A percentile compares a stretch with the other conserved stretches of the same genome.
Evolutionary conservation across 495 filamentous ascomycete species (phyloP).

Genomic region (Extremus antarcticus): DNA sequence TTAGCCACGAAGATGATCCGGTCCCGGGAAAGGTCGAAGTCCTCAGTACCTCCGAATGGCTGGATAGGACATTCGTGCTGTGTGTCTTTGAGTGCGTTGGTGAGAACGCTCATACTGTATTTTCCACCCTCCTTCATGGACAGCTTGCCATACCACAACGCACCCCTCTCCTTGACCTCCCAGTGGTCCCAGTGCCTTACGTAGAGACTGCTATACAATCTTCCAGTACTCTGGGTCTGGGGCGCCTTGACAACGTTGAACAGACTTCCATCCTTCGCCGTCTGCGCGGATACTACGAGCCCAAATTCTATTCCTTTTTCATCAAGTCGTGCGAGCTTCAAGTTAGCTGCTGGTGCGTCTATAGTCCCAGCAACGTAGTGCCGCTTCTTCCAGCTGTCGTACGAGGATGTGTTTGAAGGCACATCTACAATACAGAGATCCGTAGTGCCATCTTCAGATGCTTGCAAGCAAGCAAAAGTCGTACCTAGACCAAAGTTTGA

Average conservation of each 20-base stretch:
- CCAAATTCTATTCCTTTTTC: conserved; percentile 48
- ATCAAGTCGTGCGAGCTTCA: conserved; percentile 56
- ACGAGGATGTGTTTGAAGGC: not conserved
- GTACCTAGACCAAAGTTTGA: no score
- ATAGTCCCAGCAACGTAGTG: conserved; percentile 51
- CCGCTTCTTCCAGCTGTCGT: not conserved
- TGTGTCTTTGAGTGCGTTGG: conserved; percentile 49
- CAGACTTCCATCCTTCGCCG: conserved; percentile 45
- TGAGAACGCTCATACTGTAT: conserved; percentile 36
- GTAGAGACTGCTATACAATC: conserved; percentile 45
- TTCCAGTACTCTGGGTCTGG: conserved; percentile 41
- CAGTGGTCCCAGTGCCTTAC: conserved; percentile 53
- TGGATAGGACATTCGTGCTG: conserved; percentile 51
- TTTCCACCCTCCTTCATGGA: conserved; percentile 16
- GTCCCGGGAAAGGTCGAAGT: conserved; percentile 46
- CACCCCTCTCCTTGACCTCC: conserved; percentile 35
- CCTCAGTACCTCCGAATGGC: conserved; percentile 47
- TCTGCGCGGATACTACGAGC: conserved; percentile 54
- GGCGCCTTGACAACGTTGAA: conserved; percentile 44
- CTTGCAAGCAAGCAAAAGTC: conserved; percentile 52
- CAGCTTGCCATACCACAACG: conserved; percentile 44
- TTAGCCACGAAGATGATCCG: conserved; percentile 75
- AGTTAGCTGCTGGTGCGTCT: conserved; percentile 56
- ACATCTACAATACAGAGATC: conserved; percentile 47
- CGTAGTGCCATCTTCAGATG: conserved; percentile 56